Conservation (phyloP, 345 rosid species). For the Eucalyptus curtisii region DNA sequence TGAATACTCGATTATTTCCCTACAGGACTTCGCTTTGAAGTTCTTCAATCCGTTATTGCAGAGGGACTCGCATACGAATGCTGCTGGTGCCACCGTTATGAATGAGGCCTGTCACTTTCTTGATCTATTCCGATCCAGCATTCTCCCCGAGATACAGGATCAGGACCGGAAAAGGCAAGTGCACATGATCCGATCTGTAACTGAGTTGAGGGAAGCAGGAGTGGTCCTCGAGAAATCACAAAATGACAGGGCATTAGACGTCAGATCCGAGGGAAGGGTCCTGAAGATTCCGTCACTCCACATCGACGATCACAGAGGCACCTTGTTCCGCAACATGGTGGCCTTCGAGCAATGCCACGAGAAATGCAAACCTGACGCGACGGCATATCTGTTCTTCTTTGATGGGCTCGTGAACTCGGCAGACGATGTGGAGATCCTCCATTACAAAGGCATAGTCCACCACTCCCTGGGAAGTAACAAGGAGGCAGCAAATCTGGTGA, state of each 20-base stretch:
- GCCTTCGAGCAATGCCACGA: constrained; percentile 20
- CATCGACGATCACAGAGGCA: constrained; percentile 11
- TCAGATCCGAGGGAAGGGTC: background rate
- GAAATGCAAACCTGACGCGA: background rate
- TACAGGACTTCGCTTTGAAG: background rate
- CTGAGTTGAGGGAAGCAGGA: constrained; percentile 9
- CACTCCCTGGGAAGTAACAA: constrained; percentile 14
- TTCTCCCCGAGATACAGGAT: background rate
- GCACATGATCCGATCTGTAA: background rate
- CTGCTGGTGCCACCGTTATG: background rate
- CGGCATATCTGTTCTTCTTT: constrained; percentile 9
- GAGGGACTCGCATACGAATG: background rate
- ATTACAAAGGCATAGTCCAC: constrained; percentile 3
- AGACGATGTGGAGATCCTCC: constrained; percentile 8
- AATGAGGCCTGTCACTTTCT: background rate
- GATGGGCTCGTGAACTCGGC: constrained; percentile 11
- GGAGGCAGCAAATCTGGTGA: constrained; percentile 8
- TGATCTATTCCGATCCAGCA: constrained; percentile 12
- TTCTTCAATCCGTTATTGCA: constrained; percentile 16
- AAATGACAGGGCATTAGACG: background rate
- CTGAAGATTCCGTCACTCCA: constrained; percentile 8
- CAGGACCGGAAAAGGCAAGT: background rate
- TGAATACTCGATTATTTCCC: background rate
- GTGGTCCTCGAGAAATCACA: background rate
- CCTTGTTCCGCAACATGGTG: constrained; percentile 15